A percentile compares a stretch with the other conserved stretches of the same genome.
Conservation (phyloP, 208 protist species). For the Trypanosoma boissoni region DNA sequence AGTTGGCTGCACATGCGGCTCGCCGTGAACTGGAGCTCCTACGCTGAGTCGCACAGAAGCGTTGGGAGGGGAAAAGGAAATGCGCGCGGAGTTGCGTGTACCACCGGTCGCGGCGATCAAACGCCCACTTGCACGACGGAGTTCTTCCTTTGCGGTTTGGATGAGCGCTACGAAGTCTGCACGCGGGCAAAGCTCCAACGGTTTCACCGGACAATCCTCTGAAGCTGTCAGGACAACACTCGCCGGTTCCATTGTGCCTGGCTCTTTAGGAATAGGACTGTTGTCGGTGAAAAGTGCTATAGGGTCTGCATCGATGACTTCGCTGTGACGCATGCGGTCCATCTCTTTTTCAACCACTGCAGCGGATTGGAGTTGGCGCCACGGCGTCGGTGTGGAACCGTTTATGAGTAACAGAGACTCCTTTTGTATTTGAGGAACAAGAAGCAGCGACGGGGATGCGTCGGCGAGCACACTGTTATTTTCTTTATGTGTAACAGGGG, state of each 20-base stretch:
- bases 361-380: constrained; percentile 25
- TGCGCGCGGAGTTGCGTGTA: not conserved
- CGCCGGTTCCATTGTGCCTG: not conserved
- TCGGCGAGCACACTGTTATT: not conserved
- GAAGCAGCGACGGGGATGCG: not conserved
- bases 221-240: not conserved
- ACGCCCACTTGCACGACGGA: constrained; percentile 64
- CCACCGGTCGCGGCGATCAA: constrained; percentile 48
- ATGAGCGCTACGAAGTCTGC: constrained; percentile 68
- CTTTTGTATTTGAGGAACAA: not conserved
- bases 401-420: constrained; percentile 49
- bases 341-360: not conserved
- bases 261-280: no score
- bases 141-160: constrained; percentile 53
- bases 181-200: constrained; percentile 25
- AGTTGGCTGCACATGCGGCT: not conserved
- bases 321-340: not conserved
- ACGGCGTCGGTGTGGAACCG: constrained; percentile 46
- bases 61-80: not conserved
- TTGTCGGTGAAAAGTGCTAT: no score
- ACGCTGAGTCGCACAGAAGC: not conserved
- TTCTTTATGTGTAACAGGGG: no score
- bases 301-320: no score
- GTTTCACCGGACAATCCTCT: not conserved
- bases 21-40: not conserved